Evolutionary conservation across 179 eudicot species (phyloP).

Genomic region (Amaranthus tricolor): DNA sequence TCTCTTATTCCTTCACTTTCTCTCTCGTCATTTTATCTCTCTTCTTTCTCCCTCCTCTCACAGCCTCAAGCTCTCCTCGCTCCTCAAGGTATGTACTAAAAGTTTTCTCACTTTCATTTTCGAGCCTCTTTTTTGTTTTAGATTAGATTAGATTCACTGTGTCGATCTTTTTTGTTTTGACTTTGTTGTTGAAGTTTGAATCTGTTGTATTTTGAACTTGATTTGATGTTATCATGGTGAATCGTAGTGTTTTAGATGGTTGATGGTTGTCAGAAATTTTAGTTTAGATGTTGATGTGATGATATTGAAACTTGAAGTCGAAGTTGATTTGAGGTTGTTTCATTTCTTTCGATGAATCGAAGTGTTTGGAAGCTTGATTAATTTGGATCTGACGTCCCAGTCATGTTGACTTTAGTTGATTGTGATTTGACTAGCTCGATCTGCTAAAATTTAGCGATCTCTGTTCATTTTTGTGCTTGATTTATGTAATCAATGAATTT

Average conservation of each 20-base stretch:
- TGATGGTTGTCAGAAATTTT: neutral
- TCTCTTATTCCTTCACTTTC: slow-evolving; percentile 7
- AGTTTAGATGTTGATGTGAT: neutral
- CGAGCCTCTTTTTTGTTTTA: neutral
- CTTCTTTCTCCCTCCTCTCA: slow-evolving; percentile 21
- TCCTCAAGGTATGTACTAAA: slow-evolving; percentile 19
- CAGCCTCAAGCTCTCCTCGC: slow-evolving; percentile 21
- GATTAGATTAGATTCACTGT: neutral
- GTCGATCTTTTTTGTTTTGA: neutral
- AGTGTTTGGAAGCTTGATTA: neutral
- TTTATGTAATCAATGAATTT: neutral
- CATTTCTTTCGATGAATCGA: slow-evolving; percentile 6
- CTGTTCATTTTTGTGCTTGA: slow-evolving; percentile 4
- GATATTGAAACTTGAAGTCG: neutral
- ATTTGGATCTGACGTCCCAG: slow-evolving; percentile 25
- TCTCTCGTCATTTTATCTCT: slow-evolving; percentile 21
- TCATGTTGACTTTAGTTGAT: slow-evolving; percentile 24
- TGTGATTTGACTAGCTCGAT: slow-evolving; percentile 28
- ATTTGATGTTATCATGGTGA: too few relatives aligned
- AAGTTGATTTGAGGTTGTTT: neutral
- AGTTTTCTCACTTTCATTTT: neutral
- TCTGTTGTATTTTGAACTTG: neutral
- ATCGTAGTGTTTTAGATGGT: too few relatives aligned
- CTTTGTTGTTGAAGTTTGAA: neutral
- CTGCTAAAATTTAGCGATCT: slow-evolving; percentile 21